phyloP scores from a whole-genome alignment of 192 early-diverging fungal genomes.

The Funneliformis geosporum region DNA sequence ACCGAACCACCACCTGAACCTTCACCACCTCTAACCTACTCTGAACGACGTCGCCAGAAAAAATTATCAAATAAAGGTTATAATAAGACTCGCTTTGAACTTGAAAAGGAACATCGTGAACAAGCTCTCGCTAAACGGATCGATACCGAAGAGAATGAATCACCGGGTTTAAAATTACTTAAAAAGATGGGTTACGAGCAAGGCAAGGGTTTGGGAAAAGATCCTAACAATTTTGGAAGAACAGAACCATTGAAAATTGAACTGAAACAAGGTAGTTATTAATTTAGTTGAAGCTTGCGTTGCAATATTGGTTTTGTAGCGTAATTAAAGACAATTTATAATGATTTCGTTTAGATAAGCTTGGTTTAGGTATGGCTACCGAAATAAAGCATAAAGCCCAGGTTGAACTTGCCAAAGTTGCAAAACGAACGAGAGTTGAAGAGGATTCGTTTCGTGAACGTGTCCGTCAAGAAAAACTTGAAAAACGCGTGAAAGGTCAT shows the following conservation, averaged over 20 bases:
- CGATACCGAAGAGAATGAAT: conserved; percentile 37
- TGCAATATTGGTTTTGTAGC: too few relatives aligned
- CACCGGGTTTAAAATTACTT: conserved; percentile 46
- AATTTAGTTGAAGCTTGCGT: too few relatives aligned
- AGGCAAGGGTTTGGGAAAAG: conserved; percentile 40
- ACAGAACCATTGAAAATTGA: conserved; percentile 26
- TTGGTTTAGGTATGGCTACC: conserved; percentile 44
- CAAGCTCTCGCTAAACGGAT: conserved; percentile 43
- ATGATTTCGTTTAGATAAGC: conserved; percentile 25
- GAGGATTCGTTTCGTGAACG: conserved; percentile 37
- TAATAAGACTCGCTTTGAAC: conserved; percentile 38
- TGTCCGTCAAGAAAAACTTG: conserved; percentile 30
- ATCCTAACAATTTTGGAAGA: background rate
- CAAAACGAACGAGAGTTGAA: conserved; percentile 34
- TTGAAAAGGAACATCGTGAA: conserved; percentile 46
- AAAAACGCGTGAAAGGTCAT: conserved; percentile 28
- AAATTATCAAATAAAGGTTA: conserved; percentile 36
- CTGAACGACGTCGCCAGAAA: conserved; percentile 37
- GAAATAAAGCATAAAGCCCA: conserved; percentile 34
- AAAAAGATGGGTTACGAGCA: conserved; percentile 50
- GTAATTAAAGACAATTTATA: background rate
- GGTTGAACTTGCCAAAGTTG: conserved; percentile 23
- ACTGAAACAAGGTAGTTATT: conserved; percentile 18
- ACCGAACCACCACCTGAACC: conserved; percentile 19
- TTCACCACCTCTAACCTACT: conserved; percentile 33